Conservation (phyloP, 2,329 filamentous ascomycete genomes). For the Colletotrichum navitas region DNA sequence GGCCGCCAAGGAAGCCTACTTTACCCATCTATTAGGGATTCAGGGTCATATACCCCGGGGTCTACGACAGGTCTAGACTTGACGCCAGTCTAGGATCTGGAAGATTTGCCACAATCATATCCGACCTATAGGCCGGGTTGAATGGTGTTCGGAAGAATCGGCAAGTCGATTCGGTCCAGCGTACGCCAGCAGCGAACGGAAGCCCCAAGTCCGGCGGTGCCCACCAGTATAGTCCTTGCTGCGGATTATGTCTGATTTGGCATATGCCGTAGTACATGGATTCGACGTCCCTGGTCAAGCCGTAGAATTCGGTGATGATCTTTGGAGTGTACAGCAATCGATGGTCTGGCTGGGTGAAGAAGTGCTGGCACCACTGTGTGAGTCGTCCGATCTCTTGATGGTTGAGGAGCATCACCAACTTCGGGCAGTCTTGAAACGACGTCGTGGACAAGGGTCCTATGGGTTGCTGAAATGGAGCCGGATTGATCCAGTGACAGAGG, state of each 20-base stretch:
- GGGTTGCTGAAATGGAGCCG: too few species aligned
- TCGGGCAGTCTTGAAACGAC: neutral
- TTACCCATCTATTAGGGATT: neutral
- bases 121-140: fast-evolving
- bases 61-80: neutral
- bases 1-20: neutral
- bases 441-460: neutral
- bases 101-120: neutral
- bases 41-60: neutral
- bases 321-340: neutral
- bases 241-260: neutral
- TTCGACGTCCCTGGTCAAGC: neutral
- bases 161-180: neutral
- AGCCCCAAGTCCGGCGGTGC: neutral
- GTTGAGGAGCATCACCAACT: conserved; percentile 4
- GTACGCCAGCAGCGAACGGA: neutral
- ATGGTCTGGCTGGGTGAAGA: neutral
- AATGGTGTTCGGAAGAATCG: neutral
- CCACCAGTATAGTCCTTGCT: neutral
- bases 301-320: neutral
- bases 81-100: neutral
- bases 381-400: neutral
- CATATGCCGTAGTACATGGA: conserved; percentile 1
- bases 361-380: neutral
- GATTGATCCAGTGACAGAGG: conserved; percentile 10